phyloP scores from a whole-genome alignment of 257 asterid species.

The Solanum dulcamara region DNA sequence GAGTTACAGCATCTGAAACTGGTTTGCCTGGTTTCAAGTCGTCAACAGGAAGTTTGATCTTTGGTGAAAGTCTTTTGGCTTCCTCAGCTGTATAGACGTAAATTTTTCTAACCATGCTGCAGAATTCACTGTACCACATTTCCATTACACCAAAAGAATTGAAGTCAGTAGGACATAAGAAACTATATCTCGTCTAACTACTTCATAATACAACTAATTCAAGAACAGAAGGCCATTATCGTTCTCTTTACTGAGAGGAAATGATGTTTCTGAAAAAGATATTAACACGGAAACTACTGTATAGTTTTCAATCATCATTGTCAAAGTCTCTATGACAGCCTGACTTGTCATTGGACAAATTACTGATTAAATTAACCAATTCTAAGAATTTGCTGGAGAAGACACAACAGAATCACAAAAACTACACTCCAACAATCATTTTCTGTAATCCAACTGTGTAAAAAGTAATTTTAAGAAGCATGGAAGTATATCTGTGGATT shows the following conservation, averaged over 20 bases:
- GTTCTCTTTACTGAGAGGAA: not conserved
- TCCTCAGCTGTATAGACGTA: constrained; percentile 69
- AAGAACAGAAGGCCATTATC: not conserved
- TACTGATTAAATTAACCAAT: not conserved
- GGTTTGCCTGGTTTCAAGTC: constrained; percentile 35
- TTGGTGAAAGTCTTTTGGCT: constrained; percentile 77
- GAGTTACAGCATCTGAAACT: constrained; percentile 32
- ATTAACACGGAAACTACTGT: too few relatives aligned
- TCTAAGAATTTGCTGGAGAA: not conserved
- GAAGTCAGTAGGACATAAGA: not conserved
- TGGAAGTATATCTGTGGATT: not conserved
- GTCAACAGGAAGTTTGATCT: constrained; percentile 51
- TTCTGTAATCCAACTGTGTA: not conserved
- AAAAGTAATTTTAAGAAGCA: not conserved
- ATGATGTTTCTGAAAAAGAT: not conserved
- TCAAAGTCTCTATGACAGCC: not conserved
- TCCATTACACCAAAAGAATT: constrained; percentile 1
- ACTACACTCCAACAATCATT: not conserved
- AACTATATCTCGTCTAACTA: not conserved
- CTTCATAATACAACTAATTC: not conserved
- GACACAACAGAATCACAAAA: not conserved
- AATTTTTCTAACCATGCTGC: constrained; percentile 88
- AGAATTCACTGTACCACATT: constrained; percentile 55
- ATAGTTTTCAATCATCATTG: too few relatives aligned
- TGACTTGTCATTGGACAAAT: not conserved